Evolutionary conservation across 2,329 filamentous ascomycete species (phyloP), one percentile per base, ranked within the genome.

Genomic region (Cytospora piceicola): DNA sequence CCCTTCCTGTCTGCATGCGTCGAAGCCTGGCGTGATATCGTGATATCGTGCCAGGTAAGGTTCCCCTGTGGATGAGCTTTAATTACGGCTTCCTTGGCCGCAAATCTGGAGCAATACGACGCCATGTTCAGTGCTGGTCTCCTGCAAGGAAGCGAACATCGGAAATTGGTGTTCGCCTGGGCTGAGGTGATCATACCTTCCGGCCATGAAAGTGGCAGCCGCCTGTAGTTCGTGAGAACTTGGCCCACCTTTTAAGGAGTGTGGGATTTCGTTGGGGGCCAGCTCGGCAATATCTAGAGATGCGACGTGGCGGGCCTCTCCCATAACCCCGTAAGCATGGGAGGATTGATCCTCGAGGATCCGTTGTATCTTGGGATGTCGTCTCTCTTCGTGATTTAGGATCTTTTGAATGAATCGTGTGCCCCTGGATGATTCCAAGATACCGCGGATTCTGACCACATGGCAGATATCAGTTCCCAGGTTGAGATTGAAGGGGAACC

Each of bases 391-490:
- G 0, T 76, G 72, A 4, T 79, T 76, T 29, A 88, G 75, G 59
- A 88, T 72, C 64, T 81, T 81, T 12, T 75, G 72, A 58, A 86
- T 73, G 70, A 87, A 86, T 34, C 78, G 79, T 6, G 68, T 61
- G 1, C 78, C 79, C 49, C 74, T 74, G 11, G 77, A 74, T 30
- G 79, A 74, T 22, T 73, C 75, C 61, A 94, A 76, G 60, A 93
- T 80, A 24, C 76, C 75, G 67, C 81, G 78, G 66, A 96, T 87
- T 63, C 93, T 88, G 0, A 82, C 77, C 65, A 93, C 84, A 65
- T 83, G 83, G 76, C 91, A 93, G 64, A 96, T 90, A 74, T 96
- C 93, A 57, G 87, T 94, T 65, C 93, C 93, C 61, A 96, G 80
- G 58, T 83, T 83, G 17, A 94, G 73, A 0, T 87, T 81, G n/a